Conservation (phyloP, 306 rosid genomes). For the barrel medic (Medicago truncatula) region MtrunA17r5.0-ANR NC_053043.1:36752501-36753000, state of each 20-base stretch:
- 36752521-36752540: too few species aligned
- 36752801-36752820: neutral
- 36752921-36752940: conserved; percentile 87
- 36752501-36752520: too few species aligned
- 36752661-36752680: too few species aligned
- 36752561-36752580: too few species aligned
- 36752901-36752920: neutral
- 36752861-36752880: neutral
- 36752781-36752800: neutral
- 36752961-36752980: conserved; percentile 94
- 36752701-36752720: too few species aligned
- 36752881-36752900: neutral
- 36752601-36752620: too few species aligned
- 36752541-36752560: too few species aligned
- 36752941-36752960: conserved; percentile 67
- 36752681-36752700: too few species aligned
- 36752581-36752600: too few species aligned
- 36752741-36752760: neutral
- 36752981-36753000: conserved; percentile 63
- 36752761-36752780: neutral
- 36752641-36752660: too few species aligned
- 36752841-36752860: neutral
- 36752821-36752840: neutral
- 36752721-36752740: neutral
- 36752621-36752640: too few species aligned